A percentile compares a stretch with the other conserved stretches of the same genome.
Evolutionary conservation across 1,284 basidiomycete genomes (phyloP).

Genomic region (Irpex lacteus): DNA sequence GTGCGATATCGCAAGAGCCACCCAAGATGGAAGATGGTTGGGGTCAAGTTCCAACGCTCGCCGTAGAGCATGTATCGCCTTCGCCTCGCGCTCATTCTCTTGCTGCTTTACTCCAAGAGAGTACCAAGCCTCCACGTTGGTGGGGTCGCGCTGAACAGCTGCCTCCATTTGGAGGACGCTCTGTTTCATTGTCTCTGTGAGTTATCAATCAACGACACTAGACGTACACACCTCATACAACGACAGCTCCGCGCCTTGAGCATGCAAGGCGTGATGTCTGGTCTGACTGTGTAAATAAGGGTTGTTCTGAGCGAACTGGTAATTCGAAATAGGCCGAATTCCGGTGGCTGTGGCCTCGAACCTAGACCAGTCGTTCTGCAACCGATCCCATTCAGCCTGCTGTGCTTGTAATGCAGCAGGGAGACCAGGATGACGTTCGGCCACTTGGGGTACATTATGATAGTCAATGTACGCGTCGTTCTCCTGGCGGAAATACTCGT

Average conservation of each 20-base stretch:
- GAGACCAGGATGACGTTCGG: conserved; percentile 36
- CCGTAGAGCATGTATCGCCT: conserved; percentile 85
- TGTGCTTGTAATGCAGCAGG: background rate
- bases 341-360: conserved; percentile 71
- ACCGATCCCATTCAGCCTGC: conserved; percentile 52
- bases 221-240: conserved; percentile 54
- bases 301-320: conserved; percentile 82
- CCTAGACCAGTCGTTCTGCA: conserved; percentile 84
- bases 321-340: conserved; percentile 55
- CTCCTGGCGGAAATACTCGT: conserved; percentile 70
- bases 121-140: conserved; percentile 80
- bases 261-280: conserved; percentile 54
- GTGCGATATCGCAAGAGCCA: conserved; percentile 89
- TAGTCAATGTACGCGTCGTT: conserved; percentile 65
- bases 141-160: conserved; percentile 77
- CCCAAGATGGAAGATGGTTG: conserved; percentile 76
- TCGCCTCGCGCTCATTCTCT: conserved; percentile 94
- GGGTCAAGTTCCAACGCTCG: conserved; percentile 84
- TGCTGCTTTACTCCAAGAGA: conserved; percentile 96
- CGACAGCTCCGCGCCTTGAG: conserved; percentile 32
- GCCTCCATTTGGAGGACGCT: conserved; percentile 90
- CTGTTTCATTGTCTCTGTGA: conserved; percentile 37
- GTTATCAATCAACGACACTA: background rate
- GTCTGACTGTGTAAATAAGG: conserved; percentile 70
- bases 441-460: background rate